A percentile compares a stretch with the other conserved stretches of the same genome.
Conservation (phyloP, 179 eudicot genomes). For the Corrigiola litoralis region DNA sequence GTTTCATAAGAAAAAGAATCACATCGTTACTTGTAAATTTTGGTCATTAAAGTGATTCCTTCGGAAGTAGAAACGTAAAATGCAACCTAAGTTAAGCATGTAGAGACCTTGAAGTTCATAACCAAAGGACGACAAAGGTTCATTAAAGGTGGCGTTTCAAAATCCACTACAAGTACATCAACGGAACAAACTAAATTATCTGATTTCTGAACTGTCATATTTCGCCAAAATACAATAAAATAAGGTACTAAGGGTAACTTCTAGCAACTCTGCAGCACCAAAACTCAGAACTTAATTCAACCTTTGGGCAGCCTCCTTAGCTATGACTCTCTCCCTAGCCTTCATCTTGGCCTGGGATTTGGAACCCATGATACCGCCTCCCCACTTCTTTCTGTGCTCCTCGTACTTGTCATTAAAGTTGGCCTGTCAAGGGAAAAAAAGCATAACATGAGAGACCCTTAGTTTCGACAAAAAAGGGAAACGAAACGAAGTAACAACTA, state of each 20-base stretch:
- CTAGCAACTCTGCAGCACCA: conserved; percentile 6
- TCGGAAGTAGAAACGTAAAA: too few relatives aligned
- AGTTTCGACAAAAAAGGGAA: neutral
- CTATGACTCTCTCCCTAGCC: conserved; percentile 68
- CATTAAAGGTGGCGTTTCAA: conserved; percentile 6
- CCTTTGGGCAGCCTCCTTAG: conserved; percentile 82
- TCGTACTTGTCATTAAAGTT: conserved; percentile 57
- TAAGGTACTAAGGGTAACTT: neutral
- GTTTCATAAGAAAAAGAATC: too few relatives aligned
- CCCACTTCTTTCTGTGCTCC: conserved; percentile 78
- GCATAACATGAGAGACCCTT: neutral
- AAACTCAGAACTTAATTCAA: conserved; percentile 23
- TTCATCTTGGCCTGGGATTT: conserved; percentile 81
- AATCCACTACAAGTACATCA: conserved; percentile 23
- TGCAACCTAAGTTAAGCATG: too few relatives aligned
- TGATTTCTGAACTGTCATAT: conserved; percentile 1
- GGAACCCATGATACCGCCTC: conserved; percentile 86
- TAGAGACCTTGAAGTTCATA: too few relatives aligned
- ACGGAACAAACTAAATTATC: conserved; percentile 18
- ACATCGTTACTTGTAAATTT: too few relatives aligned
- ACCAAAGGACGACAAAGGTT: too few relatives aligned
- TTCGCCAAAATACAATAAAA: conserved; percentile 11
- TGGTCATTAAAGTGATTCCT: too few relatives aligned
- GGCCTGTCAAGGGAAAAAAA: conserved; percentile 16
- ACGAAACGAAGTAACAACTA: too few relatives aligned